Evolutionary conservation across 1,139 yeast species (phyloP).

Genomic region (Kazachstania sp.): DNA sequence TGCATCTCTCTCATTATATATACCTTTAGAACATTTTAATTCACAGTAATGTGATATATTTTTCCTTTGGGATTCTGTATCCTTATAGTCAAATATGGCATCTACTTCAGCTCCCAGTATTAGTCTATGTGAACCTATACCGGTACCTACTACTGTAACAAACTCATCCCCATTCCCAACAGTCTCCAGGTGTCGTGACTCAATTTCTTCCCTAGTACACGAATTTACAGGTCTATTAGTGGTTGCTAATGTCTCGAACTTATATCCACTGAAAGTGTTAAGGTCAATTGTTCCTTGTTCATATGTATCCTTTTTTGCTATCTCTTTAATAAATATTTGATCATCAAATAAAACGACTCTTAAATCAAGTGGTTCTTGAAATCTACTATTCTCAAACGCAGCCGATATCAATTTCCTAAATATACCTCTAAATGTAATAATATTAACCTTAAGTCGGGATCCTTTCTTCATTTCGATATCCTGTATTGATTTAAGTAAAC

Average conservation of each 20-base stretch:
- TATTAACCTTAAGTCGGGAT: constrained; percentile 47
- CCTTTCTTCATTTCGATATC: constrained; percentile 42
- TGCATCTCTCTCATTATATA: constrained; percentile 34
- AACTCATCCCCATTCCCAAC: constrained; percentile 73
- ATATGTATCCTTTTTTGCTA: constrained; percentile 32
- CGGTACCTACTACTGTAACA: constrained; percentile 70
- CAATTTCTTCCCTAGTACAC: constrained; percentile 56
- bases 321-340: constrained; percentile 68
- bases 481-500: constrained; percentile 49
- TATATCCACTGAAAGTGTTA: constrained; percentile 62
- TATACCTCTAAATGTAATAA: constrained; percentile 78
- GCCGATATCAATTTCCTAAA: constrained; percentile 36
- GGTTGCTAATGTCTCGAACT: constrained; percentile 75
- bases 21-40: constrained; percentile 60
- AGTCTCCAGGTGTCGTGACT: constrained; percentile 45
- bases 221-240: constrained; percentile 68
- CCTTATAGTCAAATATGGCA: constrained; percentile 74
- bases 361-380: constrained; percentile 43
- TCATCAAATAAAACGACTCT: constrained; percentile 67
- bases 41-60: constrained; percentile 73
- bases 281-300: constrained; percentile 14
- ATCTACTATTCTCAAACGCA: constrained; percentile 23
- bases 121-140: constrained; percentile 64
- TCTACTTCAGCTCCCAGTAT: constrained; percentile 92
- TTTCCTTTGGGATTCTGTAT: constrained; percentile 35